phyloP scores from a whole-genome alignment of 169 alveolate genomes.

The Perkinsus marinus region DNA sequence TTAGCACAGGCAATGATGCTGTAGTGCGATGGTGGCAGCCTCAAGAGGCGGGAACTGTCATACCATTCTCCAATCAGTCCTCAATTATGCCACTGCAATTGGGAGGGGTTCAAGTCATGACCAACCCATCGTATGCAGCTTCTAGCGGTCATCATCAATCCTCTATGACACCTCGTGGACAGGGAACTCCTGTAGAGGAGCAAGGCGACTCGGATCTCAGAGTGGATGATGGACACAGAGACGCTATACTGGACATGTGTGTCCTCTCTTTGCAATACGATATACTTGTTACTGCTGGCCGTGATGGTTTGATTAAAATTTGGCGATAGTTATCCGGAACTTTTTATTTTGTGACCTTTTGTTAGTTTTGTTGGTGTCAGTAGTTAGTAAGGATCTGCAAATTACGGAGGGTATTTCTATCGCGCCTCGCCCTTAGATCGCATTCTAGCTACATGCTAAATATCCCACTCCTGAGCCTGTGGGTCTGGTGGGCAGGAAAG shows the following conservation, averaged over 20 bases:
- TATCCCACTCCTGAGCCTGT: too few relatives aligned
- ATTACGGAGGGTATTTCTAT: too few relatives aligned
- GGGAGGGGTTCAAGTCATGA: neutral
- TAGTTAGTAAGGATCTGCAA: too few relatives aligned
- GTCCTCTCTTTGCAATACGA: neutral
- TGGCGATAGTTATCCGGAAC: neutral
- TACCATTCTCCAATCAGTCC: neutral
- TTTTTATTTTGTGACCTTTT: neutral
- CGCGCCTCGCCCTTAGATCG: too few relatives aligned
- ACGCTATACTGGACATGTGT: neutral
- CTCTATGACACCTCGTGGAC: too few relatives aligned
- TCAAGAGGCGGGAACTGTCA: neutral
- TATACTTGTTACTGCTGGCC: neutral
- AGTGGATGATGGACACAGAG: neutral
- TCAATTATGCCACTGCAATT: neutral
- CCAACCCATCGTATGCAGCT: neutral
- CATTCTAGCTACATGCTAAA: too few relatives aligned
- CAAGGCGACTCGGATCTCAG: neutral
- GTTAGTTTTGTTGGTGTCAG: neutral
- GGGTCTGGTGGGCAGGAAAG: too few relatives aligned
- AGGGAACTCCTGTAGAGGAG: neutral
- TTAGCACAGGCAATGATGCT: neutral
- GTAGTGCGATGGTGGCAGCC: neutral
- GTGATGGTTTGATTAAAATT: neutral
- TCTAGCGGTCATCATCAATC: too few relatives aligned